Conservation (phyloP, 352 stramenopile species). For the Phytophthora ramorum region DNA sequence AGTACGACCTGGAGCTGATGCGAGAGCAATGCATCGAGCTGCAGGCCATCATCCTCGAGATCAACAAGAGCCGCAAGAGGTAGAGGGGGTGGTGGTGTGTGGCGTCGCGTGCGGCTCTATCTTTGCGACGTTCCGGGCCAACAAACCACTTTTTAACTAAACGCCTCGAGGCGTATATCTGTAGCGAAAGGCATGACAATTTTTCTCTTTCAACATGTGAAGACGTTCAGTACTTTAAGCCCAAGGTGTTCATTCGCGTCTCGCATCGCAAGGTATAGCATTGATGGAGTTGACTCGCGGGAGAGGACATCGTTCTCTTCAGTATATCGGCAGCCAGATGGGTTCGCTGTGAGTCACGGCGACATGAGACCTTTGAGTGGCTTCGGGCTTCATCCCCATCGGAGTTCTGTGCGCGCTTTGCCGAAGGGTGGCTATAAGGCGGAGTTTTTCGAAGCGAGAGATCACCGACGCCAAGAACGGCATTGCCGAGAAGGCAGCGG, state of each 20-base stretch:
- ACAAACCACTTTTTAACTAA: constrained; percentile 34
- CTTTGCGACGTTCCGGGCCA: constrained; percentile 12
- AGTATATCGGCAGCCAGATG: constrained; percentile 20
- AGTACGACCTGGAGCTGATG: constrained; percentile 90
- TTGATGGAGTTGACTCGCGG: not conserved
- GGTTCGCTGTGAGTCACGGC: constrained; percentile 27
- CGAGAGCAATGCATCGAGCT: constrained; percentile 89
- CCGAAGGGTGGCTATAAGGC: not conserved
- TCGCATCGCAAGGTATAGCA: too few relatives aligned
- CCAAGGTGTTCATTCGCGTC: not conserved
- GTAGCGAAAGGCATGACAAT: constrained; percentile 33
- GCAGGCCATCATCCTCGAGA: constrained; percentile 90
- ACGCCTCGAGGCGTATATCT: constrained; percentile 43
- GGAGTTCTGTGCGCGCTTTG: constrained; percentile 17
- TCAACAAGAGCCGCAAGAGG: constrained; percentile 90
- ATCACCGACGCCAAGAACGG: not conserved
- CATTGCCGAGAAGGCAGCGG: constrained; percentile 18
- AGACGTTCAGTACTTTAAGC: constrained; percentile 23
- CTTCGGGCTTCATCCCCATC: constrained; percentile 21
- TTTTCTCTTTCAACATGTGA: constrained; percentile 39
- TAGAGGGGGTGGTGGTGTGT: constrained; percentile 37
- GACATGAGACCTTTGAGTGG: constrained; percentile 23
- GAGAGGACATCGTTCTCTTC: constrained; percentile 7
- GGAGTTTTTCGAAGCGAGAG: constrained; percentile 21
- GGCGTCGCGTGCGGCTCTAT: constrained; percentile 21